Evolutionary conservation across 495 filamentous ascomycete genomes (phyloP).

Genomic region (Extremus antarcticus): DNA sequence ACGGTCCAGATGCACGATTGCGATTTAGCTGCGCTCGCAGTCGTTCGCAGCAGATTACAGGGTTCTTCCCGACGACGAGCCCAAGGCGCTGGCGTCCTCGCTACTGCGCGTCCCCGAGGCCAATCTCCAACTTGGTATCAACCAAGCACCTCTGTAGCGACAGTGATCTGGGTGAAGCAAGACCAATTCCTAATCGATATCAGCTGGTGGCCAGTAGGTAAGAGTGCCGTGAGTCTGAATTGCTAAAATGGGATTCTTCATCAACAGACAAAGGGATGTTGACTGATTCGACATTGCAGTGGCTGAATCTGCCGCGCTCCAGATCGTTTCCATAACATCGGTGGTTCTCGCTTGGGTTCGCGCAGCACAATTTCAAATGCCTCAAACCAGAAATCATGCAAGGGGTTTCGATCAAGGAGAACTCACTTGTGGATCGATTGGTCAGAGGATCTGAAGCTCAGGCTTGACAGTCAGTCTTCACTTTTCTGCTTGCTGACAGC

Average conservation of each 20-base stretch:
- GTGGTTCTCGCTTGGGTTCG: background rate
- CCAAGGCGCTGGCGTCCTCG: constrained; percentile 12
- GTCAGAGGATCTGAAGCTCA: background rate
- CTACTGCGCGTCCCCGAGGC: constrained; percentile 18
- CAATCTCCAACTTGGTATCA: constrained; percentile 8
- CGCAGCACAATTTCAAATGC: background rate
- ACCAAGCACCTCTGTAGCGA: constrained; percentile 6
- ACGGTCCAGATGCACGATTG: background rate
- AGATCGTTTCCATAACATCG: background rate
- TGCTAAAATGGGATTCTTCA: background rate
- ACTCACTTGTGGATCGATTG: background rate
- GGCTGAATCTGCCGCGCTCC: background rate
- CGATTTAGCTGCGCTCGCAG: constrained; percentile 8
- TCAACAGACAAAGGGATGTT: constrained; percentile 2
- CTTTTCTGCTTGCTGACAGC: background rate
- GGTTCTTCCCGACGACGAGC: constrained; percentile 4
- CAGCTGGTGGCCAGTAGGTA: background rate
- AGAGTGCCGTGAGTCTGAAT: background rate
- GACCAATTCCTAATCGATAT: constrained; percentile 4
- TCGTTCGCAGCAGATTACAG: constrained; percentile 24
- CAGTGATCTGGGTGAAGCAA: constrained; percentile 1
- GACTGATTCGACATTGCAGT: background rate
- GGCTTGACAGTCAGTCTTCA: background rate
- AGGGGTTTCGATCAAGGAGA: constrained; percentile 2
- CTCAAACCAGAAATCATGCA: background rate